Evolutionary conservation across 148 eudicot genomes (phyloP), one percentile per base, ranked within the genome.

Genomic region (Rhododendron henanense): DNA sequence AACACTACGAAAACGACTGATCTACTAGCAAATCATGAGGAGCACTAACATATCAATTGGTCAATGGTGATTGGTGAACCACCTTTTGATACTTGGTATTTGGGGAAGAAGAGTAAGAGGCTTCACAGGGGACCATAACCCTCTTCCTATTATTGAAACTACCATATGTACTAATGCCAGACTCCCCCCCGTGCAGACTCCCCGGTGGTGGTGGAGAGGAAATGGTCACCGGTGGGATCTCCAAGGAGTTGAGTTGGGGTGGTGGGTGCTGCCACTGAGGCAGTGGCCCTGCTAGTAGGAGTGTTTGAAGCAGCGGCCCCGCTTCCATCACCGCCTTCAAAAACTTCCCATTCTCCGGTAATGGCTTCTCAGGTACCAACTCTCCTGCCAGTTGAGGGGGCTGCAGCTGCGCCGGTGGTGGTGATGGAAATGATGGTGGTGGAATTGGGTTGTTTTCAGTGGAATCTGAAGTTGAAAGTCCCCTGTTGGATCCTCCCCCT

Each of bases 241-340:
- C 98, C 61, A 88, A 85, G 59, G 95, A 84, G 90, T 91, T 91
- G 37, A 96, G 94, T 44, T 90, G 93, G 6, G 98, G 98, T 0
- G 98, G 98, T 44, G 98, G 98, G 79, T 94, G 95, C 82, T 92
- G 96, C 98, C 98, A 96, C 83, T 92, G 94, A 10, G 98, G 98
- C 8, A 96, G 93, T 16, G 95, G 97, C 19, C 98, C 98, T 1
- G 97, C 97, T 47, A 96, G 85, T 1, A 96, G 89, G 23, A 96
- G 94, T 1, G 96, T 96, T 65, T 96, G 95, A 6, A 96, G 94
- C 1, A 94, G 91, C 5, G 98, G 98, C n/a, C 98, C 98, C 0
- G 98, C 98, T 45, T 93, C 98, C 92, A 93, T 92, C 35, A 96
- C 95, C 15, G 98, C 98, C 84, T 93, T 89, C 90, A 96, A 86